Percentiles rank a stretch among this genome's conserved stretches.
These are phyloP conservation scores for Kwoniella sp. DNA, from an alignment of 768 basidiomycete species.

Conservation along the genomic window DNA sequence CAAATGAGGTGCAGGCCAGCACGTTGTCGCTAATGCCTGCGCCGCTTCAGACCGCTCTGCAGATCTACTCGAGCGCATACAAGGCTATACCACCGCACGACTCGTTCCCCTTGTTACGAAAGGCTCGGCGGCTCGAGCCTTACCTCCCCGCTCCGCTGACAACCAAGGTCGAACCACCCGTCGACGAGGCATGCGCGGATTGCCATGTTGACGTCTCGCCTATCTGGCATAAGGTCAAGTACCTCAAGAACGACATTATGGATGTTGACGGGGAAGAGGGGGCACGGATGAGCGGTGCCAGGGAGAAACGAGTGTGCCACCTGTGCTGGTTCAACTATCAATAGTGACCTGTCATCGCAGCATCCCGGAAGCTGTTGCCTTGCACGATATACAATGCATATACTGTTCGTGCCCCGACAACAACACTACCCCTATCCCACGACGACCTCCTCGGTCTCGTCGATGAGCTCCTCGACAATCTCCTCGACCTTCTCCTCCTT, in stretches of 20 bases:
- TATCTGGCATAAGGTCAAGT: constrained; percentile 30
- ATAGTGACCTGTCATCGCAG: not conserved
- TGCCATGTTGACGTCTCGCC: constrained; percentile 43
- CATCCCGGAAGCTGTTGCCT: not conserved
- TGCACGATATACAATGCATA: not conserved
- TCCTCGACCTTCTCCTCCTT: constrained; percentile 83
- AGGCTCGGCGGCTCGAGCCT: constrained; percentile 76
- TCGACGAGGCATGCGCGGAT: constrained; percentile 17
- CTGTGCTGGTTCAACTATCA: constrained; percentile 28
- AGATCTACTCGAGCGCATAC: constrained; percentile 78
- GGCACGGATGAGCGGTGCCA: constrained; percentile 1
- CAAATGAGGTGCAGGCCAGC: not conserved
- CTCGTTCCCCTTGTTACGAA: constrained; percentile 80
- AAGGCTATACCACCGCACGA: constrained; percentile 69
- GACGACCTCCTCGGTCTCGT: constrained; percentile 77
- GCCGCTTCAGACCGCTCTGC: constrained; percentile 72
- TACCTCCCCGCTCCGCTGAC: constrained; percentile 52
- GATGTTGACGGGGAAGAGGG: constrained; percentile 15
- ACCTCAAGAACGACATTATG: constrained; percentile 18
- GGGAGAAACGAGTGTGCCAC: constrained; percentile 33
- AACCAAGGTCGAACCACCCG: not conserved
- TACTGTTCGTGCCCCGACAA: not conserved
- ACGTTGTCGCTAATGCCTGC: not conserved
- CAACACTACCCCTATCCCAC: constrained; percentile 13
- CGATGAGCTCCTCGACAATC: constrained; percentile 87